Base-by-base conservation (phyloP, 2,329 filamentous ascomycete genomes). In the Alternaria burnsii region DNA sequence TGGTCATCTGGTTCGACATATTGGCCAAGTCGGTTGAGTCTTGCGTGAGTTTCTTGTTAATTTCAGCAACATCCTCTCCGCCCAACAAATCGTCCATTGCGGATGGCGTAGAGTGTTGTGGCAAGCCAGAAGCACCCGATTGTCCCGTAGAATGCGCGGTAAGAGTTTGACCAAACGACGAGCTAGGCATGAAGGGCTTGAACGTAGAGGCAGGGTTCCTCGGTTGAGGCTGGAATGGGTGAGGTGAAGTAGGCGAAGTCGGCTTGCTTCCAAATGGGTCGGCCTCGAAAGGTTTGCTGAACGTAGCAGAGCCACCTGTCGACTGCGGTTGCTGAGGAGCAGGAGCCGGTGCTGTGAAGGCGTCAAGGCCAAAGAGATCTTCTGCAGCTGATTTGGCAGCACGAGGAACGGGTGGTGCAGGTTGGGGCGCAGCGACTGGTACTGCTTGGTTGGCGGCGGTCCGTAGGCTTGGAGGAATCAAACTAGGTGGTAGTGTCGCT, bases 11-110 rank as follows among this genome's bases (percentile, higher is more conserved):
- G 77, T 97, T 98, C 1, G 94, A 97, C 69, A 99, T 85, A 75
- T 99, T 98, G 52, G 94, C 95, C 59, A 99, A 85, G 77, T 99
- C 95, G 0, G 91, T 90, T 3, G 94, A 95, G 75, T 99, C 95
- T 66, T 89, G 90, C 0, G 91, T 95, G 26, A 98, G 83, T 76
- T 91, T 96, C 78, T 91, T 95, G 80, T 90, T 94, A 56, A 94
- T 88, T 72, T 97, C 93, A 1, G 91, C 91, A 67, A 98, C 94
- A 66, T 89, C 90, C 70, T 97, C 94, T 16, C 92, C 92, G 18
- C 72, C 41, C n/a, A 99, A 85, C 8, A 98, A 85, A 77, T 98
- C 95, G 71, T 97, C 93, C 52, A 89, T 84, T 10, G 84, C 83
- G 52, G 86, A 83, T 34, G 83, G 79, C 66, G 72, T 75, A 42